Base-by-base conservation (phyloP, 179 eudicot species). In the Silene coronaria region DNA sequence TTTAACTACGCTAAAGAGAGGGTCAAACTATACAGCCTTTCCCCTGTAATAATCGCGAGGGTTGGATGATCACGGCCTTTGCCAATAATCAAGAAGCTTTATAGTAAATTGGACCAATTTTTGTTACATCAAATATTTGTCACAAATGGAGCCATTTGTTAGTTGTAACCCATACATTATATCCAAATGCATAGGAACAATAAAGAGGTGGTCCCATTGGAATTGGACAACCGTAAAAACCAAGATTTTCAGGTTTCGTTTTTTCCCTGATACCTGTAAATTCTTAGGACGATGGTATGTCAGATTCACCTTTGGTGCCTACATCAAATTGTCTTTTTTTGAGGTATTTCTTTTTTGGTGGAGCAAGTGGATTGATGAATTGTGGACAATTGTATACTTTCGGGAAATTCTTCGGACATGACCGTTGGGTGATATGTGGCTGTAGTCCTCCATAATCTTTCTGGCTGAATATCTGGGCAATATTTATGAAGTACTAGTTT, bases 361-460 rank as follows among this genome's bases (percentile, higher is more conserved):
- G 71, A 34, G 12, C 22, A 22, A 34, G 4, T 55, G 38, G 34
- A 51, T 51, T 60, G 48, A 6, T 53, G 58, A 53, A 53, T 53
- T 14, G 7, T 53, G 58, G 58, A n/a, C 78, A 58, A 48, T 32
- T 26, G 60, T 77, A 19, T 66, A 21, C n/a, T 72, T 28, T 67
- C 53, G 26, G 69, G 71, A 62, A 10, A 38, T 53, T 48, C 65
- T 46, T 48, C 73, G 8, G 38, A 22, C 60, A 16, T 42, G 73
- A 30, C 73, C 2, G 36, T 2, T 51, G 60, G 51, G 73, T 46
- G 34, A 27, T 69, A 42, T 46, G 28, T 32, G 60, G 21, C 73
- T 6, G 26, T 51, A 48, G 36, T 30, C n/a, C 58, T 14, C 58
- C 58, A 10, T 53, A 53, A 69, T 70, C 48, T 48, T 24, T 48